Evolutionary conservation across 208 protist genomes (phyloP), one percentile per base, ranked within the genome.

Genomic region (Leishmania lainsoni): DNA sequence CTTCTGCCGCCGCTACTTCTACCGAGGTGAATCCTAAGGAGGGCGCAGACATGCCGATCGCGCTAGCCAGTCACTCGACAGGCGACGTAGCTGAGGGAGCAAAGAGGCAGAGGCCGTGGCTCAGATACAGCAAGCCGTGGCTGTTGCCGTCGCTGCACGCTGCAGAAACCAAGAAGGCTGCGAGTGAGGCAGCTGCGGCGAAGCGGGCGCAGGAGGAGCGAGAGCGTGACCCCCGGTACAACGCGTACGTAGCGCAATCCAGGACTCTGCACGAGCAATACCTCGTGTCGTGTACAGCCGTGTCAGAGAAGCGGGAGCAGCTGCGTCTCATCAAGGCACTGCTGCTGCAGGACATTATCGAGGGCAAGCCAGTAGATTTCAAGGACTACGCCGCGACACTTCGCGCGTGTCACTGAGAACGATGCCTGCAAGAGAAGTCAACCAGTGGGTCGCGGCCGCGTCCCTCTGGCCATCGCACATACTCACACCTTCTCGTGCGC

Each of bases 51-150:
- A 20, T 4, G 39, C 9, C 32, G 1, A 49, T 16, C 22, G 10
- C 39, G 29, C 22, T 26, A 4, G 8, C 49, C 32, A 32, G 54
- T 10, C 16, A 4, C 39, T 42, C 39, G 2, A 14, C 51, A 1
- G 59, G 29, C 39, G 73, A 45, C 22, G 29, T 49, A 10, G 54
- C 20, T 3, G 26, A 56, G 9, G 0, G 6, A 8, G 49, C 32
- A 17, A 17, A 29, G 35, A 45, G 69, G 63, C 70, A 81, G 54
- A 93, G 91, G 83, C 87, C 87, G 74, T 93, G 89, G 89, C 81
- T 93, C 32, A 89, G 81, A 49, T 93, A 93, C 78, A 93, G 89
- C 78, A 93, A 93, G 56, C 89, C 89, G 16, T 93, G 89, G 89
- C 81, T 86, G 54, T 48, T 89, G 54, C 89, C 89, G 4, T 81